Conservation (phyloP, 2,329 filamentous ascomycete species). For the Ramularia endophylla region DNA sequence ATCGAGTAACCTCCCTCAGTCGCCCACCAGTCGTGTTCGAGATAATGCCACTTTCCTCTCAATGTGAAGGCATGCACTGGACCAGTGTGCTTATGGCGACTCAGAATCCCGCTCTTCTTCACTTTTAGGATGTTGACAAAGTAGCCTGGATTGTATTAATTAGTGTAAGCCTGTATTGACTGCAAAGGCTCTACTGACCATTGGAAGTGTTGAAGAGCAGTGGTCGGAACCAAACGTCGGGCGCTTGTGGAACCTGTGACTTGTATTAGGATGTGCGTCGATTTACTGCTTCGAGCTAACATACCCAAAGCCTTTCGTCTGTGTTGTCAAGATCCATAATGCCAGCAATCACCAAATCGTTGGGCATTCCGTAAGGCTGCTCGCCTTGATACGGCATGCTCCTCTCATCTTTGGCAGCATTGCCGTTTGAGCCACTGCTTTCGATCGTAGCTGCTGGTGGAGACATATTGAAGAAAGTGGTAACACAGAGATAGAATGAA, state of each 20-base stretch:
- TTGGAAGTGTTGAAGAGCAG: slow-evolving; percentile 2
- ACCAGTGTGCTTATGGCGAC: slow-evolving; percentile 1
- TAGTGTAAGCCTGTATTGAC: too few relatives aligned
- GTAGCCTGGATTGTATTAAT: too few relatives aligned
- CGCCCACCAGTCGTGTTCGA: slow-evolving; percentile 4
- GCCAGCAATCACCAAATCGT: not conserved
- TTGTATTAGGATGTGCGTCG: too few relatives aligned
- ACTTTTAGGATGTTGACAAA: slow-evolving; percentile 4
- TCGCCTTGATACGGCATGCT: not conserved
- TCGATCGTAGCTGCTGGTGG: too few relatives aligned
- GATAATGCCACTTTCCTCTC: slow-evolving; percentile 1
- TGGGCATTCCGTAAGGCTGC: not conserved
- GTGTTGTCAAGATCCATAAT: not conserved
- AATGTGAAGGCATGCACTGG: slow-evolving; percentile 1
- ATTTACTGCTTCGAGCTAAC: too few relatives aligned
- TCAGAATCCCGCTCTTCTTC: not conserved
- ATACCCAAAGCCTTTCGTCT: not conserved
- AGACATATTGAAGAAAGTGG: too few relatives aligned
- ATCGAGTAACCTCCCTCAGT: slow-evolving; percentile 7
- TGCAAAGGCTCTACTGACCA: too few relatives aligned
- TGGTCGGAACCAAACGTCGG: slow-evolving; percentile 1
- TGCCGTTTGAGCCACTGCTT: too few relatives aligned
- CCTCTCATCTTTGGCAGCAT: not conserved
- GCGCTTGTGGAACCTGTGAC: too few relatives aligned
- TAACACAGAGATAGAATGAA: too few relatives aligned